Percentiles rank a stretch among this genome's conserved stretches.
Conservation (phyloP, 371 early-diverging fungal genomes). For the Mucor lusitanicus region DNA sequence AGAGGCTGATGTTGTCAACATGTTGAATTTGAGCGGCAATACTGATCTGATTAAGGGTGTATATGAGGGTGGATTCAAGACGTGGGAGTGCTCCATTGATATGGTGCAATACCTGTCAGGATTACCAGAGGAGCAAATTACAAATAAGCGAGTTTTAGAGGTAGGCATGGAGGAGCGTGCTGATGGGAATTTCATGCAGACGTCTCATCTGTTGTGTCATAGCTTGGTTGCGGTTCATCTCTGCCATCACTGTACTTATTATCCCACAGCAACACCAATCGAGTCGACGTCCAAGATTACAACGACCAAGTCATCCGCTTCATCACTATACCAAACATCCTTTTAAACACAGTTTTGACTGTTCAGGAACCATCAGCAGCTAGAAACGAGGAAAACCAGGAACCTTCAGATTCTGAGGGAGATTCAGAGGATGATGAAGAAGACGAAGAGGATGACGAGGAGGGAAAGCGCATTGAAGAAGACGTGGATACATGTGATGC, state of each 20-base stretch:
- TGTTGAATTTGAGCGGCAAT: slow-evolving; percentile 62
- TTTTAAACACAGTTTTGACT: slow-evolving; percentile 70
- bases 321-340: slow-evolving; percentile 89
- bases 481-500: slow-evolving; percentile 48
- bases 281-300: slow-evolving; percentile 89
- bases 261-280: slow-evolving; percentile 41
- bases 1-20: slow-evolving; percentile 40
- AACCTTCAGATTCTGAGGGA: slow-evolving; percentile 19
- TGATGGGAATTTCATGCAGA: neutral
- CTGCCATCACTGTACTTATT: slow-evolving; percentile 84
- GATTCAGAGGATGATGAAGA: slow-evolving; percentile 41
- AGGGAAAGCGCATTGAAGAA: slow-evolving; percentile 46
- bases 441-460: slow-evolving; percentile 59
- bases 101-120: slow-evolving; percentile 69
- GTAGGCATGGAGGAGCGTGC: slow-evolving; percentile 27
- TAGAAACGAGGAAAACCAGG: slow-evolving; percentile 19
- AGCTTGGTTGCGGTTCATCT: slow-evolving; percentile 93
- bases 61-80: slow-evolving; percentile 95
- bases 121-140: slow-evolving; percentile 38
- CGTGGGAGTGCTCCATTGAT: slow-evolving; percentile 94
- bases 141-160: slow-evolving; percentile 65
- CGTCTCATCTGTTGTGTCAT: neutral
- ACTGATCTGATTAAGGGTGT: slow-evolving; percentile 83
- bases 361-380: slow-evolving; percentile 24
- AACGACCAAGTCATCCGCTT: slow-evolving; percentile 86